Evolutionary conservation across 352 stramenopile genomes (phyloP), one percentile per base, ranked within the genome.

Genomic region (Globisporangium okanoganense): DNA sequence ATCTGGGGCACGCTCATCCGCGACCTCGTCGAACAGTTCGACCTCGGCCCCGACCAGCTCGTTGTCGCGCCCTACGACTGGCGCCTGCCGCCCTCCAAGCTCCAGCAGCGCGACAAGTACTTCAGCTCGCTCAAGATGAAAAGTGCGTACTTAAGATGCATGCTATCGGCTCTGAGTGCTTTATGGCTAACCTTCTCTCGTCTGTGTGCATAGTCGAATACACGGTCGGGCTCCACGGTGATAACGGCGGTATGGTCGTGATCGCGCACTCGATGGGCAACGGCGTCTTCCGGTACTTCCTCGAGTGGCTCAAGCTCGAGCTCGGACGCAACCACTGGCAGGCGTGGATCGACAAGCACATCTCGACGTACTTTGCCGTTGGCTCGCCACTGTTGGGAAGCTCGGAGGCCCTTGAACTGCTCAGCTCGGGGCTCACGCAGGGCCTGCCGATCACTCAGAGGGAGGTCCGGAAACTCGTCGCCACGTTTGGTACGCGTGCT

Each of bases 241-340:
- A 56, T 33, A 61, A 68, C 29, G 56, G 72, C 13, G 77, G 82
- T 16, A 63, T 90, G 27, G 82, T 94, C 31, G 78, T 94, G 31
- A 86, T 94, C 62, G 84, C 82, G 0, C 84, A 94, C 58, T 94
- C 84, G 33, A 90, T 94, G 76, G 84, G 84, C 33, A 94, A 94
- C 61, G 73, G 73, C 36, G 62, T 92, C 18, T 87, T 94, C 24
- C 82, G 82, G 3, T 94, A 94, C 71, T 94, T 94, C 47, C 75
- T 94, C 33, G 78, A 79, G 58, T 94, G 84, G 84, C 68, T 94
- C 54, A 83, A 87, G 56, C 75, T 85, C 52, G 82, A 94, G 57
- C 70, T 94, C 22, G 82, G 82, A 1, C 67, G 70, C 7, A 81
- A 92, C 51, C 72, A 90, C 65, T 89, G 76, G 76, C 77, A 89